phyloP scores from a whole-genome alignment of 192 early-diverging fungal species.

The Coemansia sp. region DNA sequence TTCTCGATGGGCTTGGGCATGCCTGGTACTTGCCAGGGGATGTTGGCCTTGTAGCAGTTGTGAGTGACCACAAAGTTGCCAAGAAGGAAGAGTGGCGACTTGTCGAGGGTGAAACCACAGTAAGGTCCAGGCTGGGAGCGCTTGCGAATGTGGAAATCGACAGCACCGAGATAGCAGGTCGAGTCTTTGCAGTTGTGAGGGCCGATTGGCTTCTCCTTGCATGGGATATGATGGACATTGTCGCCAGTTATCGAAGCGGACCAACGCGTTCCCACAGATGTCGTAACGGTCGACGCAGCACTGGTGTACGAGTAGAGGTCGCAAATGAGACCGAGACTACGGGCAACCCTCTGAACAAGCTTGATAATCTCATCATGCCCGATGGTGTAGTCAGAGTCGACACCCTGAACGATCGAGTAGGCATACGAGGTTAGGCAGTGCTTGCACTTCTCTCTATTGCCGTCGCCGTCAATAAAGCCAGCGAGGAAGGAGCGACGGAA shows the following conservation, averaged over 20 bases:
- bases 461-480: constrained; percentile 12
- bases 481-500: constrained; percentile 14
- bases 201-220: constrained; percentile 9
- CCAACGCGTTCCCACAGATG: constrained; percentile 2
- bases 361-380: constrained; percentile 1
- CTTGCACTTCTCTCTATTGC: background rate
- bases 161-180: background rate
- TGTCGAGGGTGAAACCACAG: constrained; percentile 33
- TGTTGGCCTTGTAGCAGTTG: constrained; percentile 96
- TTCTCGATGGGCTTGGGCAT: constrained; percentile 98
- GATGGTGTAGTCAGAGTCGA: constrained; percentile 3
- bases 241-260: constrained; percentile 11
- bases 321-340: constrained; percentile 16
- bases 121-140: constrained; percentile 20
- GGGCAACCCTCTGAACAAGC: constrained; percentile 12
- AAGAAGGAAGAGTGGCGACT: constrained; percentile 34
- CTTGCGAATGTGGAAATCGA: background rate
- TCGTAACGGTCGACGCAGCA: constrained; percentile 2
- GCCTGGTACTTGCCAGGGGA: constrained; percentile 99
- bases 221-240: constrained; percentile 9
- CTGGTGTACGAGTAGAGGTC: constrained; percentile 9
- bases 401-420: constrained; percentile 2
- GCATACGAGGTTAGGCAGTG: constrained; percentile 4
- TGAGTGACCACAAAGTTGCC: constrained; percentile 38
- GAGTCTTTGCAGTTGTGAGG: background rate